Percentiles rank a stretch among this genome's conserved stretches.
Conservation (phyloP, 768 basidiomycete species). For the Hirschioporus abietinus region DNA sequence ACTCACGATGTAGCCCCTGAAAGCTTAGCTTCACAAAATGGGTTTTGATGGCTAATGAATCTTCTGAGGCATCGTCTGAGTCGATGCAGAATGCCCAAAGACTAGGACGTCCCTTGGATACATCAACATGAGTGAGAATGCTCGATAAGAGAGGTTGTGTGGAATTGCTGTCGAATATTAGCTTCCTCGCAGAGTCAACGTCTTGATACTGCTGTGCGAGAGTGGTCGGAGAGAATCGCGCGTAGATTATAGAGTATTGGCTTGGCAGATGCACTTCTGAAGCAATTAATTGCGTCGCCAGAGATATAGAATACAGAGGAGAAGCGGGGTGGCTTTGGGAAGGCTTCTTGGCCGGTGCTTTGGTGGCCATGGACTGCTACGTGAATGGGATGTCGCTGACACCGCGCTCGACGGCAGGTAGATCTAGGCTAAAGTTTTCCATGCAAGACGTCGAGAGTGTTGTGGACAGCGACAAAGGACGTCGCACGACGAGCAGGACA, state of each 20-base stretch:
- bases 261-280: constrained; percentile 7
- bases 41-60: not conserved
- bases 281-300: constrained; percentile 6
- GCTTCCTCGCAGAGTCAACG: constrained; percentile 10
- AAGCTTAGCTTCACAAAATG: constrained; percentile 6
- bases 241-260: constrained; percentile 7
- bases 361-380: not conserved
- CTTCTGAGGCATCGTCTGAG: not conserved
- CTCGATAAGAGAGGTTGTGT: not conserved
- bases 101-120: not conserved
- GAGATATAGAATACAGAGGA: not conserved
- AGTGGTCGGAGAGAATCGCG: constrained; percentile 5
- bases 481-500: not conserved
- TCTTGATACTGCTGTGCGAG: constrained; percentile 8
- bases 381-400: not conserved
- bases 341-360: not conserved
- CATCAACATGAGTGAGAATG: not conserved
- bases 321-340: not conserved
- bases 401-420: not conserved
- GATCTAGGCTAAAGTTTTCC: not conserved
- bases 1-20: constrained; percentile 8
- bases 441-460: not conserved
- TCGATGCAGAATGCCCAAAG: not conserved
- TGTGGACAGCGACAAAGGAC: not conserved
- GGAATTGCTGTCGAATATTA: constrained; percentile 6